These are phyloP conservation scores for Hyphopichia burtonii DNA, from an alignment of 1,139 yeast genomes.

Conservation along the genomic window DNA sequence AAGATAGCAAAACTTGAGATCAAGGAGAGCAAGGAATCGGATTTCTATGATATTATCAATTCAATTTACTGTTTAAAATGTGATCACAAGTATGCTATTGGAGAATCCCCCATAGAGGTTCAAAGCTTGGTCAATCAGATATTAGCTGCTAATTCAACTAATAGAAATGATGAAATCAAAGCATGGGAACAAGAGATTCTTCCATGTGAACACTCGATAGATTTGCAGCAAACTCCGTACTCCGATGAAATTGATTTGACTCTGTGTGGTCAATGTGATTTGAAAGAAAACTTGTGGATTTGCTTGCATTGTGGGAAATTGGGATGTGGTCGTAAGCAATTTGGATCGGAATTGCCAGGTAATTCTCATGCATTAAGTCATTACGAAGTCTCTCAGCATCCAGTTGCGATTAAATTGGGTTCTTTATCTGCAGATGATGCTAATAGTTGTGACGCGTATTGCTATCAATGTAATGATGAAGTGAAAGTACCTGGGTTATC, in stretches of 20 bases:
- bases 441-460: constrained; percentile 69
- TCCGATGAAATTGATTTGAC: constrained; percentile 31
- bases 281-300: constrained; percentile 78
- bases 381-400: constrained; percentile 55
- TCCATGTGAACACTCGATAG: constrained; percentile 74
- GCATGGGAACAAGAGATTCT: constrained; percentile 90
- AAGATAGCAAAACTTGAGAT: constrained; percentile 77
- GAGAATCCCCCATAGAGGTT: constrained; percentile 21
- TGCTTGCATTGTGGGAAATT: constrained; percentile 86
- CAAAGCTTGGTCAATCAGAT: constrained; percentile 46
- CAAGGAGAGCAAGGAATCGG: constrained; percentile 67
- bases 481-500: constrained; percentile 67
- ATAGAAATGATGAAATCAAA: constrained; percentile 67
- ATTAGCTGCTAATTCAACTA: constrained; percentile 62
- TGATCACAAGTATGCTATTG: constrained; percentile 20
- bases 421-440: constrained; percentile 68
- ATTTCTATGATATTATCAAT: constrained; percentile 54
- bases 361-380: constrained; percentile 87
- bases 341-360: constrained; percentile 84
- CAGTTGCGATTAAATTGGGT: constrained; percentile 87
- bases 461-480: constrained; percentile 88
- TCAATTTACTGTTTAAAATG: constrained; percentile 42
- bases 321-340: constrained; percentile 91
- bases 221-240: constrained; percentile 40
- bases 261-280: constrained; percentile 61